phyloP scores from a whole-genome alignment of 495 filamentous ascomycete genomes.

The Parmelia sp. region DNA sequence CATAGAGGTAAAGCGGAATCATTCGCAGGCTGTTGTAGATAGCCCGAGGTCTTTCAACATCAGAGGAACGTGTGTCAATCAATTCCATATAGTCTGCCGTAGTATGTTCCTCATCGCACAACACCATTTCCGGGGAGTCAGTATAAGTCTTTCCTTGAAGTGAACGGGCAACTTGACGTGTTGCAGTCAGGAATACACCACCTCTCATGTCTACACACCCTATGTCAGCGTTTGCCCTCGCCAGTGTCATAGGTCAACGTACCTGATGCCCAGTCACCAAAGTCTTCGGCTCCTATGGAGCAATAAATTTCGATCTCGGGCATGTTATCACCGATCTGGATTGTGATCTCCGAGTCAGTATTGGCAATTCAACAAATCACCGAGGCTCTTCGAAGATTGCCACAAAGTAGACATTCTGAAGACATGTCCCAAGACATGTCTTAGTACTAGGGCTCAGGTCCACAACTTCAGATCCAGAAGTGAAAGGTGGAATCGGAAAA shows the following conservation, averaged over 20 bases:
- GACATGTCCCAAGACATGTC: too few relatives aligned
- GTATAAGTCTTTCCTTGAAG: slow-evolving; percentile 78
- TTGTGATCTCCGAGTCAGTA: too few relatives aligned
- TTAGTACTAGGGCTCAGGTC: too few relatives aligned
- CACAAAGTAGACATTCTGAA: too few relatives aligned
- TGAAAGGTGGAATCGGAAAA: too few relatives aligned
- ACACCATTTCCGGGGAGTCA: slow-evolving; percentile 47
- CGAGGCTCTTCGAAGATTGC: too few relatives aligned
- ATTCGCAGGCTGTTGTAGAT: slow-evolving; percentile 71
- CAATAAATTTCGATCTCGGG: slow-evolving; percentile 69
- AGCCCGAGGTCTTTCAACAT: slow-evolving; percentile 53
- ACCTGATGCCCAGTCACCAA: slow-evolving; percentile 57
- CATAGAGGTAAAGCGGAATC: slow-evolving; percentile 66
- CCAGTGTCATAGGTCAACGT: background rate
- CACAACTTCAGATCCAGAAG: too few relatives aligned
- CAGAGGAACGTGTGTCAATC: slow-evolving; percentile 44
- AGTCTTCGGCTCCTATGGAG: slow-evolving; percentile 66
- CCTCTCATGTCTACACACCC: slow-evolving; percentile 58
- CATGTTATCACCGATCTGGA: slow-evolving; percentile 67
- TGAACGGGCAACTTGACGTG: slow-evolving; percentile 65
- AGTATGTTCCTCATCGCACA: slow-evolving; percentile 68
- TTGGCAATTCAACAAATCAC: too few relatives aligned
- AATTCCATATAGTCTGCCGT: slow-evolving; percentile 56
- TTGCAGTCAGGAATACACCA: slow-evolving; percentile 59
- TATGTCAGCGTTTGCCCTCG: background rate